phyloP scores from a whole-genome alignment of 306 rosid species.

The Prunus fruticosa region DNA sequence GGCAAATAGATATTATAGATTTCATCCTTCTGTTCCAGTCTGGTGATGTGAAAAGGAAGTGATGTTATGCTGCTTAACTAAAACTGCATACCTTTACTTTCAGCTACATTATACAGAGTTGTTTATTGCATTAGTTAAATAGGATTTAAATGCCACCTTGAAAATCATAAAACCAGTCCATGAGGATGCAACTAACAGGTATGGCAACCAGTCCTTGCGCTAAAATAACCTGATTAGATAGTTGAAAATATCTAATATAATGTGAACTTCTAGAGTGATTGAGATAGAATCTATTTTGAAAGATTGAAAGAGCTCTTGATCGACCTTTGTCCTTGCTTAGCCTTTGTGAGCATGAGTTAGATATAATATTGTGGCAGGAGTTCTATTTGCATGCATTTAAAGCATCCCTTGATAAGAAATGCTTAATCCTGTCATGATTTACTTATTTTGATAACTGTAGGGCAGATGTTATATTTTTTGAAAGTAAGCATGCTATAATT shows the following conservation, averaged over 20 bases:
- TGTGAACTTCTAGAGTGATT: background rate
- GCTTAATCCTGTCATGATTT: background rate
- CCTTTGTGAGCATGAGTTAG: background rate
- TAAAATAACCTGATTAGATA: background rate
- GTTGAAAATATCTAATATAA: background rate
- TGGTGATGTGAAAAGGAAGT: background rate
- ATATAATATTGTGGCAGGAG: background rate
- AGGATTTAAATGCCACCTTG: background rate
- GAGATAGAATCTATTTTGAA: background rate
- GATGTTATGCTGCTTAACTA: background rate
- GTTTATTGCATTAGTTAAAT: background rate
- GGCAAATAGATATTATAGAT: background rate
- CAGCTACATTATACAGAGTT: background rate
- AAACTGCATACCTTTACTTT: background rate
- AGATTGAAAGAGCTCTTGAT: background rate
- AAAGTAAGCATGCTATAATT: background rate
- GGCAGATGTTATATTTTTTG: background rate
- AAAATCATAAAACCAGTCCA: background rate
- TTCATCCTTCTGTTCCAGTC: background rate
- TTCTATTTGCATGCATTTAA: background rate
- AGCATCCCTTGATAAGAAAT: conserved; percentile 8
- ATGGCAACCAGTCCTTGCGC: background rate
- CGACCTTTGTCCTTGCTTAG: background rate
- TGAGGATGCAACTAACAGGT: background rate
- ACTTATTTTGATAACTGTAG: background rate